Evolutionary conservation across 805 yeast species (phyloP).

Genomic region (Jamesozyma gamospora): DNA sequence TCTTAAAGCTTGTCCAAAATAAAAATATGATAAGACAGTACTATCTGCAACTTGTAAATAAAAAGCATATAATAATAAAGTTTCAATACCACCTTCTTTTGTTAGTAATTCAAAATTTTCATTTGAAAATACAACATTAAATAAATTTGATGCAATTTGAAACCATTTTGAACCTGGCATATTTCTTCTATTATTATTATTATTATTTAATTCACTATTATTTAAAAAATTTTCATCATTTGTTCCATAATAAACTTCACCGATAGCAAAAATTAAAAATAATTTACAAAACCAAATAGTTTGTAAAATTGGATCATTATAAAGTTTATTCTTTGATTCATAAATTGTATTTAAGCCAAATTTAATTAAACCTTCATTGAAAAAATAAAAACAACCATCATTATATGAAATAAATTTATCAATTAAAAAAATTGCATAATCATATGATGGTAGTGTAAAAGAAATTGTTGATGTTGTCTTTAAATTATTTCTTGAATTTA

Average conservation of each 20-base stretch:
- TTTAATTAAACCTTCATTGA: conserved; percentile 72
- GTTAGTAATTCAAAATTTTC: conserved; percentile 74
- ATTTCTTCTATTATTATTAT: conserved; percentile 31
- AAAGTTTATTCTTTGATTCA: conserved; percentile 26
- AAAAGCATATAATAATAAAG: conserved; percentile 62
- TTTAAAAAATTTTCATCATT: conserved; percentile 33
- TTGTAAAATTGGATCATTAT: conserved; percentile 49
- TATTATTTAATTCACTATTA: not conserved
- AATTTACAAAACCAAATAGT: conserved; percentile 77
- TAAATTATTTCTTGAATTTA: not conserved
- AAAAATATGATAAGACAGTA: conserved; percentile 71
- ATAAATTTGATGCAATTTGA: conserved; percentile 68
- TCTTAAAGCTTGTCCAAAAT: conserved; percentile 66
- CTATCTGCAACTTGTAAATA: conserved; percentile 78
- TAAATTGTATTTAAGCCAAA: conserved; percentile 55
- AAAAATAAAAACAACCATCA: conserved; percentile 77
- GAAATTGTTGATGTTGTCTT: not conserved
- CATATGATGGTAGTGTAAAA: conserved; percentile 50
- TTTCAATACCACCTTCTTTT: conserved; percentile 73
- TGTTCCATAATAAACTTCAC: conserved; percentile 75
- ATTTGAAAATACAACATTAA: conserved; percentile 65
- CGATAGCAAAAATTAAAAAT: conserved; percentile 61
- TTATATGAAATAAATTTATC: conserved; percentile 71
- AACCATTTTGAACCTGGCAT: conserved; percentile 74
- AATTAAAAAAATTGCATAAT: conserved; percentile 63